These are phyloP conservation scores for Nicotiana otophora DNA, from an alignment of 257 asterid species.

Conservation along the genomic window DNA sequence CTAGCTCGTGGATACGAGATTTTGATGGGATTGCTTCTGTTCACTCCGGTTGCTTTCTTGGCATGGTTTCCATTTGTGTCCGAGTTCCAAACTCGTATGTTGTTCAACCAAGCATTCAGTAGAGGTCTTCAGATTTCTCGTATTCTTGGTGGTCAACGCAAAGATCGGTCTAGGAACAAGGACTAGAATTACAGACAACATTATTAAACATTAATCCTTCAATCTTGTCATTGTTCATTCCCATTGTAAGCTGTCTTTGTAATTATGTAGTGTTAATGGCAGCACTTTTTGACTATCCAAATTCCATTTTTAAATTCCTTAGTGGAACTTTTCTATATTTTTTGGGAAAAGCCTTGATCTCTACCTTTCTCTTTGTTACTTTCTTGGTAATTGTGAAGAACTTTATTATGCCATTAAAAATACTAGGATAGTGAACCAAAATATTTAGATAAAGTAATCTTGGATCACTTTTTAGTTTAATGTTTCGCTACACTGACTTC, in stretches of 20 bases:
- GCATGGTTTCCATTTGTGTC: conserved; percentile 99
- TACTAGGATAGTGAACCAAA: no score
- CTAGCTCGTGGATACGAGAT: conserved; percentile 91
- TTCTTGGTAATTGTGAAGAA: no score
- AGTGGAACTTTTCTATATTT: background rate
- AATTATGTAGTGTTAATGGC: conserved; percentile 8
- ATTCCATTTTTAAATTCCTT: background rate
- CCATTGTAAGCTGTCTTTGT: conserved; percentile 11
- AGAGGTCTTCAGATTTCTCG: conserved; percentile 99
- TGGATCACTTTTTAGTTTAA: no score
- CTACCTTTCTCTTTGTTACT: no score
- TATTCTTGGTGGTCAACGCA: conserved; percentile 88
- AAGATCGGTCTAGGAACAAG: conserved; percentile 79
- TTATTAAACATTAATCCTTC: background rate
- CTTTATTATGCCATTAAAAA: no score
- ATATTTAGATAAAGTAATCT: no score
- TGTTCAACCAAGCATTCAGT: conserved; percentile 99
- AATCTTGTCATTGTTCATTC: background rate
- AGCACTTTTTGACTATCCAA: background rate
- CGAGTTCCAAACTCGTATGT: conserved; percentile 90
- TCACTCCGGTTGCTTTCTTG: conserved; percentile 89
- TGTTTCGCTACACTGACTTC: no score
- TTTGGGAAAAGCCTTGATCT: no score
- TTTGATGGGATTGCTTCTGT: conserved; percentile 80
- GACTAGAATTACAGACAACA: conserved; percentile 36